Evolutionary conservation across 2,329 filamentous ascomycete genomes (phyloP).

Genomic region (Diaporthe sp.): DNA sequence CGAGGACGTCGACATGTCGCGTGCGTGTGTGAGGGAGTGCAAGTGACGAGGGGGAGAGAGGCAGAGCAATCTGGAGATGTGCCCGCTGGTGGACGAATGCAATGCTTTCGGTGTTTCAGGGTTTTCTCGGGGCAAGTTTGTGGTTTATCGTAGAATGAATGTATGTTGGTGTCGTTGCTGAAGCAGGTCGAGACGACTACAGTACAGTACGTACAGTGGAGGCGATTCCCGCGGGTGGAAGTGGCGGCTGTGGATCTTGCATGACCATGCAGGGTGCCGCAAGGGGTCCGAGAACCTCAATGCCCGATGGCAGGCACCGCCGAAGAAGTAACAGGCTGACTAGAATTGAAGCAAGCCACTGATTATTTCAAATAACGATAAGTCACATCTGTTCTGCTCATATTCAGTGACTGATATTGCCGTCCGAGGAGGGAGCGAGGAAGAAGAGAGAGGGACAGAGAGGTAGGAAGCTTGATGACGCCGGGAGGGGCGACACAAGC

Average conservation of each 20-base stretch:
- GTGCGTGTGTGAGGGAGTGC: neutral
- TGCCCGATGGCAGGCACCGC: neutral
- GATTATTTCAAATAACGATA: neutral
- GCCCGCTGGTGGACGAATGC: neutral
- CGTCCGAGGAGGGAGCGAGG: neutral
- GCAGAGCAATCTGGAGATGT: neutral
- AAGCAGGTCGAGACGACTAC: neutral
- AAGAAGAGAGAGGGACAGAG: neutral
- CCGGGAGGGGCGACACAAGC: neutral
- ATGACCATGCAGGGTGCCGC: conserved; percentile 17
- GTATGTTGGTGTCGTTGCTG: neutral
- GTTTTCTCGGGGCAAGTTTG: neutral
- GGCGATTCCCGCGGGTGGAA: conserved; percentile 14
- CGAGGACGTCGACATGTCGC: conserved; percentile 45
- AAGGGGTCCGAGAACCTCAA: conserved; percentile 21
- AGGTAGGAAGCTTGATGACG: too few relatives aligned
- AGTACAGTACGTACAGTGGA: neutral
- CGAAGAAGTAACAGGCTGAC: neutral
- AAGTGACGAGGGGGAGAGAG: too few relatives aligned
- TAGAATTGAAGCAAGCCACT: neutral
- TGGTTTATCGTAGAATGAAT: neutral
- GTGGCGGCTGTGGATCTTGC: conserved; percentile 28
- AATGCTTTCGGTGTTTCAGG: neutral
- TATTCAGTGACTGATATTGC: neutral
- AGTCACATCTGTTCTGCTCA: neutral